Conservation (phyloP, 164 flowering plant species). For the Kingdonia uniflora region DNA sequence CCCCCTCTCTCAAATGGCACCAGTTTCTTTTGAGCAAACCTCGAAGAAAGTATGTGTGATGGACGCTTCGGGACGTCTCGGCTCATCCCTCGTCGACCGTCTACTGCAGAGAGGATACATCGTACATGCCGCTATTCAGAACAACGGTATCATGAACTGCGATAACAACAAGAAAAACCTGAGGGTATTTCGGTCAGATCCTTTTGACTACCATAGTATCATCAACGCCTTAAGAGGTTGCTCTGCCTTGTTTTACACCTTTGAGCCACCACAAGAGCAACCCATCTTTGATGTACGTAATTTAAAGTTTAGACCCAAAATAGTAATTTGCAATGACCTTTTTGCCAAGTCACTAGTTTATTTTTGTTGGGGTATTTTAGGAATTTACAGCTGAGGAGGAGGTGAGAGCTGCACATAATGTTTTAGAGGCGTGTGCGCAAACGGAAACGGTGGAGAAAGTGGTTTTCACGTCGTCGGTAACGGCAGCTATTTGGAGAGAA, state of each 20-base stretch:
- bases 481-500: slow-evolving; percentile 64
- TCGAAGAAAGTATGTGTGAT: slow-evolving; percentile 52
- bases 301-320: not conserved
- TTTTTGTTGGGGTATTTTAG: slow-evolving; percentile 20
- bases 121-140: slow-evolving; percentile 65
- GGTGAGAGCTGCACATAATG: slow-evolving; percentile 75
- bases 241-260: slow-evolving; percentile 71
- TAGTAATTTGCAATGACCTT: not conserved
- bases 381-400: slow-evolving; percentile 63
- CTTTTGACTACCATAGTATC: slow-evolving; percentile 65
- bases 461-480: slow-evolving; percentile 70
- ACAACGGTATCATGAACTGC: slow-evolving; percentile 22
- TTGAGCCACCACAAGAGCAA: slow-evolving; percentile 54
- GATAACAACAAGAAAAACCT: slow-evolving; percentile 23
- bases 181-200: slow-evolving; percentile 47
- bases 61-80: slow-evolving; percentile 56
- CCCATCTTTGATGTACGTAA: slow-evolving; percentile 46
- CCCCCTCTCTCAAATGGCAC: slow-evolving; percentile 23
- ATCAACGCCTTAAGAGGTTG: slow-evolving; percentile 59
- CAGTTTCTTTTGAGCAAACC: slow-evolving; percentile 7
- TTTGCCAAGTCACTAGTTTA: not conserved
- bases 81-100: slow-evolving; percentile 32
- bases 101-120: slow-evolving; percentile 53
- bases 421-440: slow-evolving; percentile 78
- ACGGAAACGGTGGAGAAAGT: slow-evolving; percentile 66